These are phyloP conservation scores for Kodamaea plutei DNA, from an alignment of 1,139 yeast species.

Conservation along the genomic window DNA sequence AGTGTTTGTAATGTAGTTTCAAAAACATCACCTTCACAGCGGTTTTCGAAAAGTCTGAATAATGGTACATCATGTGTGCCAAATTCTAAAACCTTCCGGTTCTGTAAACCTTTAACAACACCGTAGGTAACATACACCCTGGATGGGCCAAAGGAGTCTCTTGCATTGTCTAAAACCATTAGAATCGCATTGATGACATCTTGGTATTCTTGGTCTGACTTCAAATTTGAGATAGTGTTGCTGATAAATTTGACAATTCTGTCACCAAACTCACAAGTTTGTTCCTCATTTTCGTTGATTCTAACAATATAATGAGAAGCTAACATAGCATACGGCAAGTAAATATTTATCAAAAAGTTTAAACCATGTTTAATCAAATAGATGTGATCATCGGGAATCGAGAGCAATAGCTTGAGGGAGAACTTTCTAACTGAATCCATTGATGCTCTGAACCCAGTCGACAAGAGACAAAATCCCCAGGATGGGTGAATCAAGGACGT, in stretches of 20 bases:
- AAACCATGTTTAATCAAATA: slow-evolving; percentile 47
- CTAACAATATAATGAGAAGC: slow-evolving; percentile 57
- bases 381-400: slow-evolving; percentile 47
- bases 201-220: slow-evolving; percentile 23
- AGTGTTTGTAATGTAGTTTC: slow-evolving; percentile 49
- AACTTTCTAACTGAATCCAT: slow-evolving; percentile 77
- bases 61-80: slow-evolving; percentile 33
- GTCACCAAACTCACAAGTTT: slow-evolving; percentile 57
- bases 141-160: slow-evolving; percentile 66
- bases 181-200: slow-evolving; percentile 30
- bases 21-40: slow-evolving; percentile 58
- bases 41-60: slow-evolving; percentile 45
- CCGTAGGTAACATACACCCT: slow-evolving; percentile 63
- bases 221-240: slow-evolving; percentile 37
- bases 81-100: slow-evolving; percentile 21
- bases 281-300: slow-evolving; percentile 17
- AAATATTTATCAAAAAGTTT: slow-evolving; percentile 45
- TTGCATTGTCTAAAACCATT: slow-evolving; percentile 41
- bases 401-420: slow-evolving; percentile 53
- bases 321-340: slow-evolving; percentile 60
- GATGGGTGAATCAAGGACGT: slow-evolving; percentile 52
- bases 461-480: slow-evolving; percentile 71
- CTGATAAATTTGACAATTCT: slow-evolving; percentile 45
- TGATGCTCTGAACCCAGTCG: slow-evolving; percentile 74
- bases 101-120: slow-evolving; percentile 47